Conservation (phyloP, 495 filamentous ascomycete species). For the Ascobolus immersus region DNA sequence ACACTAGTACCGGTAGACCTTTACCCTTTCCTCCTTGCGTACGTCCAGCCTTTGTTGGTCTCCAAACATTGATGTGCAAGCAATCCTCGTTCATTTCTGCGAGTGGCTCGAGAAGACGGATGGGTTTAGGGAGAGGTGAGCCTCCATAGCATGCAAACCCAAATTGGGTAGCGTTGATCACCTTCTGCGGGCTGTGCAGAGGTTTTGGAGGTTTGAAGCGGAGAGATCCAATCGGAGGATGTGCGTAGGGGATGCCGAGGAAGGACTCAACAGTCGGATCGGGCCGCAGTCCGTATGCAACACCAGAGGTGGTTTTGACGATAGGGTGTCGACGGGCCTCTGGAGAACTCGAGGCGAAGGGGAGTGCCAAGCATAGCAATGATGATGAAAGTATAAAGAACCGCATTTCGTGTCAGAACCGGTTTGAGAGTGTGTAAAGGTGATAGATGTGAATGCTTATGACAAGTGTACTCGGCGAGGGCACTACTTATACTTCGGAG, state of each 20-base stretch:
- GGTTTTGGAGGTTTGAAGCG: background rate
- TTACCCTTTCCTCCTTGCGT: too few species aligned
- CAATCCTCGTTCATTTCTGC: constrained; percentile 31
- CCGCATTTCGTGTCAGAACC: too few species aligned
- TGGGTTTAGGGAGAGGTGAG: background rate
- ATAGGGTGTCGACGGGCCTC: too few species aligned
- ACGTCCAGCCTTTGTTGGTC: background rate
- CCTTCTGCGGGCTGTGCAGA: background rate
- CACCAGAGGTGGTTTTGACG: too few species aligned
- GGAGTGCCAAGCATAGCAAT: too few species aligned
- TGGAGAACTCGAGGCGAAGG: too few species aligned
- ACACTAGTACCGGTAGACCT: constrained; percentile 33
- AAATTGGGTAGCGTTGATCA: background rate
- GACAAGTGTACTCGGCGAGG: too few species aligned
- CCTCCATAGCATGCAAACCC: background rate
- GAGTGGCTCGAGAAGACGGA: constrained; percentile 3
- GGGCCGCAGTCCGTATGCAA: background rate
- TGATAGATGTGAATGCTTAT: too few species aligned
- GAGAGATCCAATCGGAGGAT: background rate
- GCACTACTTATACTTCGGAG: too few species aligned
- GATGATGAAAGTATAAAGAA: too few species aligned
- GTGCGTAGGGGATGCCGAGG: background rate
- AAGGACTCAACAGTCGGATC: background rate
- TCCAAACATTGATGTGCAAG: constrained; percentile 25
- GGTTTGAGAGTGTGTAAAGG: too few species aligned